Conservation (phyloP, 2,329 filamentous ascomycete genomes). For the Acrodontium crateriforme region DNA sequence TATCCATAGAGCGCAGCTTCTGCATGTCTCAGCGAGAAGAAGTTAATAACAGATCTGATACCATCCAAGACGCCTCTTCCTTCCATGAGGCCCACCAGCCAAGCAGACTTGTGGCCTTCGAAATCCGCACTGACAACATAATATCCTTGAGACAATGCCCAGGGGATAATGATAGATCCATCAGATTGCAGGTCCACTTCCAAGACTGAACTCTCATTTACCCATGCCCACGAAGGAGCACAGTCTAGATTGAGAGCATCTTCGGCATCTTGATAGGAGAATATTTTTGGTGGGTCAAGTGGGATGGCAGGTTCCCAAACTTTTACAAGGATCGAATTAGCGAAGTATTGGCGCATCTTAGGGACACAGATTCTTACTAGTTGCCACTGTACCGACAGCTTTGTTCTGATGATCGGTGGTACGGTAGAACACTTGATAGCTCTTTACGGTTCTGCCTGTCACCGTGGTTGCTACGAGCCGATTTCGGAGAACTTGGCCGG, state of each 20-base stretch:
- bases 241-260: slow-evolving; percentile 1
- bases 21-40: slow-evolving; percentile 2
- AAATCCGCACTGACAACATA: slow-evolving; percentile 2
- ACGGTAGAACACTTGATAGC: slow-evolving; percentile 18
- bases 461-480: no score
- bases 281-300: background rate
- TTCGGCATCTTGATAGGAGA: slow-evolving; percentile 2
- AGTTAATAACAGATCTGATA: slow-evolving; percentile 1
- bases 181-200: background rate
- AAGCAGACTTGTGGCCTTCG: slow-evolving; percentile 1
- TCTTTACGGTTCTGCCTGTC: no score
- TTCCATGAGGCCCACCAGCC: slow-evolving; percentile 1
- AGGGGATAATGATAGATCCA: background rate
- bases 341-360: no score
- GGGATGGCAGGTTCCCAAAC: background rate
- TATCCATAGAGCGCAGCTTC: slow-evolving; percentile 39
- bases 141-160: slow-evolving; percentile 1
- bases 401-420: slow-evolving; percentile 15
- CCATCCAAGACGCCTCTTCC: background rate
- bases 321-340: no score
- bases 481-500: no score
- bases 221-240: slow-evolving; percentile 1
- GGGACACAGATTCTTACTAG: no score
- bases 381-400: slow-evolving; percentile 17
- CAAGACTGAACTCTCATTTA: background rate